phyloP scores from a whole-genome alignment of 352 stramenopile species.

The Salisapilia sapeloensis region DNA sequence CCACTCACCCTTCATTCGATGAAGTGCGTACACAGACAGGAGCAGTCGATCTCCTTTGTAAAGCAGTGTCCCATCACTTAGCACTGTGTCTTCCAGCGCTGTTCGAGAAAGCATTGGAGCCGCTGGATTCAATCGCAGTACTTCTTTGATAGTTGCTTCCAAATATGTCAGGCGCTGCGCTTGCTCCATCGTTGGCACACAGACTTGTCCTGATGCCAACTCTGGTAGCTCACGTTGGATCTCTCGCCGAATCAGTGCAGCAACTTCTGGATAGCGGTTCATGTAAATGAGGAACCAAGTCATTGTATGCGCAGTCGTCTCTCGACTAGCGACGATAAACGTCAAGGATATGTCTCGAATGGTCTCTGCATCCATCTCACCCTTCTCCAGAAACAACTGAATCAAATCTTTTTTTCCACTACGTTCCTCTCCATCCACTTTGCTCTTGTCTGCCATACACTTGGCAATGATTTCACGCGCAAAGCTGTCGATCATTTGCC shows the following conservation, averaged over 20 bases:
- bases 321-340: constrained; percentile 60
- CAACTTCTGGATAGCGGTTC: constrained; percentile 26
- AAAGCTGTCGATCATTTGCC: constrained; percentile 8
- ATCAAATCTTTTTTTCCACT: constrained; percentile 15
- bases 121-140: constrained; percentile 39
- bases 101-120: constrained; percentile 30
- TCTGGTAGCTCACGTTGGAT: constrained; percentile 8
- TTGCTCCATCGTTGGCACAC: constrained; percentile 18
- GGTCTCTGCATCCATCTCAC: constrained; percentile 5
- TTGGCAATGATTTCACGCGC: constrained; percentile 10
- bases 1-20: constrained; percentile 33
- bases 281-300: constrained; percentile 68
- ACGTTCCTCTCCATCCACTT: neutral
- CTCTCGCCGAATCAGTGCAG: constrained; percentile 10
- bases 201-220: too few relatives aligned
- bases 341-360: constrained; percentile 57
- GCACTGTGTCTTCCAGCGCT: constrained; percentile 20
- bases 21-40: constrained; percentile 36
- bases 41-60: constrained; percentile 23
- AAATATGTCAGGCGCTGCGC: constrained; percentile 39
- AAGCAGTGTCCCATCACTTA: constrained; percentile 48
- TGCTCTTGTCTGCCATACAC: constrained; percentile 4
- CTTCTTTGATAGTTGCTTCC: constrained; percentile 43
- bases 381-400: constrained; percentile 14
- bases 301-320: constrained; percentile 58